These are phyloP conservation scores for Leccinum incarnatum DNA, from an alignment of 768 basidiomycete species.

Conservation along the genomic window DNA sequence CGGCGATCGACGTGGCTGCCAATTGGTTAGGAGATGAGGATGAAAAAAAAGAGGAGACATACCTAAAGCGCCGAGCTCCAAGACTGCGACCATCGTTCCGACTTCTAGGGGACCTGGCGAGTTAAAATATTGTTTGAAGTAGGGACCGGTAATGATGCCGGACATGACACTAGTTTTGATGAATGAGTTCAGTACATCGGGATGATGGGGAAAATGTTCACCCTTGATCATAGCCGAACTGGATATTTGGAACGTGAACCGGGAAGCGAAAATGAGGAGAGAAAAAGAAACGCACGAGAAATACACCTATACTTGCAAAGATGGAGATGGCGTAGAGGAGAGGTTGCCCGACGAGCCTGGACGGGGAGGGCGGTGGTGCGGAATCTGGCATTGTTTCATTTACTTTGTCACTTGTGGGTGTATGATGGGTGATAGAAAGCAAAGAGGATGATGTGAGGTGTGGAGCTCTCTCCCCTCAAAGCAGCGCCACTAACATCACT, in stretches of 20 bases:
- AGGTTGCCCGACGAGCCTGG: slow-evolving; percentile 71
- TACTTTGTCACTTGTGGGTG: slow-evolving; percentile 14
- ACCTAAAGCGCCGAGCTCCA: slow-evolving; percentile 92
- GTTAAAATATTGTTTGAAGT: slow-evolving; percentile 81
- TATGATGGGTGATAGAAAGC: slow-evolving; percentile 18
- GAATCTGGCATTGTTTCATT: slow-evolving; percentile 56
- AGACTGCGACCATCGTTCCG: slow-evolving; percentile 95
- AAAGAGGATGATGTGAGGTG: neutral
- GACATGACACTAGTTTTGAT: slow-evolving; percentile 67
- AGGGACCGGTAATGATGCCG: slow-evolving; percentile 85
- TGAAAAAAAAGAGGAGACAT: slow-evolving; percentile 22
- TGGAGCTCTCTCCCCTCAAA: slow-evolving; percentile 20
- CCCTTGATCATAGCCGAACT: slow-evolving; percentile 92
- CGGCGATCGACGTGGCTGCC: slow-evolving; percentile 82
- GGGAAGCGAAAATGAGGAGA: slow-evolving; percentile 1
- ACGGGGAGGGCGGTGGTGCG: slow-evolving; percentile 29
- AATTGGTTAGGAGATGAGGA: neutral
- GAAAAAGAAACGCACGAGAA: slow-evolving; percentile 54
- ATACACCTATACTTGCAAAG: slow-evolving; percentile 83
- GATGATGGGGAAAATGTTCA: slow-evolving; percentile 27
- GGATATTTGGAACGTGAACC: slow-evolving; percentile 1
- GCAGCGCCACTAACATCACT: slow-evolving; percentile 10
- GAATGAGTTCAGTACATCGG: slow-evolving; percentile 4
- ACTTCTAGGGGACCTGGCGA: slow-evolving; percentile 69
- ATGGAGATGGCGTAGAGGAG: slow-evolving; percentile 77